Base-by-base conservation (phyloP, 345 rosid genomes). In the Salix viminalis region DNA sequence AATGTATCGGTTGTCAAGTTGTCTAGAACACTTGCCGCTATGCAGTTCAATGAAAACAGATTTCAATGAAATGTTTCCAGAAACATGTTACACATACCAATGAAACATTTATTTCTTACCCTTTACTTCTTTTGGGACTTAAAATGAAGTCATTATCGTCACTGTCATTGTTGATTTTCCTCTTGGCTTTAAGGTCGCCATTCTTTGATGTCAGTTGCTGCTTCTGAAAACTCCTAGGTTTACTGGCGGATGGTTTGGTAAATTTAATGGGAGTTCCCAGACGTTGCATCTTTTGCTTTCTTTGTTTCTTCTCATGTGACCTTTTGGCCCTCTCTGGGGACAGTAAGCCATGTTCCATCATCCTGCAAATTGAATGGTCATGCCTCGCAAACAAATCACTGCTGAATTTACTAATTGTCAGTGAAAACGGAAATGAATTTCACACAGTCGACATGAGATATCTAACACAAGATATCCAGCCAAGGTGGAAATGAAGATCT, bases 341-440 rank as follows among this genome's bases (percentile, higher is more conserved):
- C 76, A 96, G 82, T 84, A 96, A 83, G 30, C 97, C 98, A 76
- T 96, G 97, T 85, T 96, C 99, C 99, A 96, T 93, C 90, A 96
- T 86, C 99, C 99, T 96, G 84, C 65, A 84, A 67, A 71, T 67
- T 46, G 50, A 74, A 65, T 52, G n/a, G 62, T 7, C 52, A 67
- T 16, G 24, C 37, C 13, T 68, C 52, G 65, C 74, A 69, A 42
- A 58, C 32, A 30, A 37, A n/a, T 30, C 14, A 13, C 39, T 24
- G 26, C 46, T 36, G 37, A 36, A 3, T 30, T 39, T 7, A 11
- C 5, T 24, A 18, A 16, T 6, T 24, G 16, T 37, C 23, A 24
- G 65, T 8, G 7, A 4, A 44, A 56, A 69, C 8, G 19, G 50
- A 69, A 73, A 58, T 69, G 7, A 64, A 50, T 28, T 76, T 69